Percentiles rank a stretch among this genome's conserved stretches.
phyloP scores from a whole-genome alignment of 306 rosid species.

The Inga oerstediana region DNA sequence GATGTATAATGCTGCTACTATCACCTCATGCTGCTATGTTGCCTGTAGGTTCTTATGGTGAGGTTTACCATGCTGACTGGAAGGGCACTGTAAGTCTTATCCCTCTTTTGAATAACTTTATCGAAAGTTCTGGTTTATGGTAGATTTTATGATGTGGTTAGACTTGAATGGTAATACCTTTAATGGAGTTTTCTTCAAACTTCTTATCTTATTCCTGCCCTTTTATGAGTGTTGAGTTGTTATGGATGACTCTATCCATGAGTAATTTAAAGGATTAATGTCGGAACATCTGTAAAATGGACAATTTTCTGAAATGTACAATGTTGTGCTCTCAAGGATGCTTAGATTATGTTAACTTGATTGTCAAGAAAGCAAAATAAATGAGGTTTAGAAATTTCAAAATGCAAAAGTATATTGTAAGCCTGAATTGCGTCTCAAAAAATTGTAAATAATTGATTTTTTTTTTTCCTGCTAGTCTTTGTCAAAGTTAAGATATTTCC shows the following conservation, averaged over 20 bases:
- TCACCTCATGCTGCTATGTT: constrained; percentile 25
- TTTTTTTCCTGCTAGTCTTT: constrained; percentile 27
- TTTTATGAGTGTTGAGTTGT: constrained; percentile 23
- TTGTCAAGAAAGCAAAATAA: constrained; percentile 10
- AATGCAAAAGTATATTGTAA: constrained; percentile 11
- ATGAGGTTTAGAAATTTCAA: background rate
- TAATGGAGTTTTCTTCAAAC: background rate
- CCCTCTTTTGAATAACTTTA: constrained; percentile 5
- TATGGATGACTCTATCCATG: constrained; percentile 14
- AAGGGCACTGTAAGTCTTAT: constrained; percentile 86
- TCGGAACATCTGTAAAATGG: constrained; percentile 15
- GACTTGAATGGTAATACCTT: constrained; percentile 24
- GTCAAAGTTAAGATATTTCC: constrained; percentile 21
- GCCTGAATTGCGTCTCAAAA: constrained; percentile 16
- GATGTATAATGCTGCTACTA: constrained; percentile 29
- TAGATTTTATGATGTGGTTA: background rate
- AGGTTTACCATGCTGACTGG: constrained; percentile 87
- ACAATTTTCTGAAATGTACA: constrained; percentile 16
- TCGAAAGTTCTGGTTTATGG: constrained; percentile 21
- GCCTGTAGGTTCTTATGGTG: constrained; percentile 71
- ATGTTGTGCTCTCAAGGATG: background rate
- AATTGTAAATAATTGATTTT: constrained; percentile 1
- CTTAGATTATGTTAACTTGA: constrained; percentile 11
- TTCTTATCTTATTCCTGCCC: constrained; percentile 16
- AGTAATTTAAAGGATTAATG: constrained; percentile 25